Evolutionary conservation across 805 yeast genomes (phyloP).

Genomic region (Komagataella pastoris): DNA sequence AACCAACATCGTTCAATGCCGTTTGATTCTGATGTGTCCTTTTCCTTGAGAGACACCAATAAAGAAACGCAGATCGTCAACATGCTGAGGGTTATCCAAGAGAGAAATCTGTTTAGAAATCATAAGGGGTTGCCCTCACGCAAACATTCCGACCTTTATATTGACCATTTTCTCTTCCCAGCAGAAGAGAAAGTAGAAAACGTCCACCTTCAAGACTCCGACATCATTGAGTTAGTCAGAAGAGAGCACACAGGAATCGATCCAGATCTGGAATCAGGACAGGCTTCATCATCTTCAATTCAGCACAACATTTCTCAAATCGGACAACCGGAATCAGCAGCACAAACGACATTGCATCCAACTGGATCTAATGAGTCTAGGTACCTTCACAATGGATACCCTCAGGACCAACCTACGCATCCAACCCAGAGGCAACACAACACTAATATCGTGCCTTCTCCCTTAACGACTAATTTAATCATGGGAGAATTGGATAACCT

Average conservation of each 20-base stretch:
- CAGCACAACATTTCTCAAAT: not conserved
- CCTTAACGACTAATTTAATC: not conserved
- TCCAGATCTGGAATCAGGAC: not conserved
- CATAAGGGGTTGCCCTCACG: slow-evolving; percentile 1
- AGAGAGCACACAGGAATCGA: slow-evolving; percentile 5
- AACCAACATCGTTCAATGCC: slow-evolving; percentile 2
- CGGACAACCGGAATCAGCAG: not conserved
- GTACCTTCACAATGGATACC: not conserved
- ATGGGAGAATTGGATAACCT: slow-evolving; percentile 3
- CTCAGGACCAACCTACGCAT: not conserved
- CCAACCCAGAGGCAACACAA: not conserved
- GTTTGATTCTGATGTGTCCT: not conserved
- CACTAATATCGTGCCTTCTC: not conserved
- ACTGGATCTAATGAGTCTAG: not conserved
- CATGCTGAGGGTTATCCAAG: slow-evolving; percentile 10
- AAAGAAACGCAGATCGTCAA: slow-evolving; percentile 12
- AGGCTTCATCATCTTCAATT: not conserved
- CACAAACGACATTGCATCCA: not conserved
- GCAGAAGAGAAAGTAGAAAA: slow-evolving; percentile 20
- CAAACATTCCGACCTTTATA: slow-evolving; percentile 1
- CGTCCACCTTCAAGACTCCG: slow-evolving; percentile 18
- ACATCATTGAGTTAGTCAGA: slow-evolving; percentile 16
- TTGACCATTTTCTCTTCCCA: slow-evolving; percentile 22
- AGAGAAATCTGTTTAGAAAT: slow-evolving; percentile 6
- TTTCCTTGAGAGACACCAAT: slow-evolving; percentile 6